Evolutionary conservation across 208 protist genomes (phyloP).

Genomic region (Wallacemonas rigidus): DNA sequence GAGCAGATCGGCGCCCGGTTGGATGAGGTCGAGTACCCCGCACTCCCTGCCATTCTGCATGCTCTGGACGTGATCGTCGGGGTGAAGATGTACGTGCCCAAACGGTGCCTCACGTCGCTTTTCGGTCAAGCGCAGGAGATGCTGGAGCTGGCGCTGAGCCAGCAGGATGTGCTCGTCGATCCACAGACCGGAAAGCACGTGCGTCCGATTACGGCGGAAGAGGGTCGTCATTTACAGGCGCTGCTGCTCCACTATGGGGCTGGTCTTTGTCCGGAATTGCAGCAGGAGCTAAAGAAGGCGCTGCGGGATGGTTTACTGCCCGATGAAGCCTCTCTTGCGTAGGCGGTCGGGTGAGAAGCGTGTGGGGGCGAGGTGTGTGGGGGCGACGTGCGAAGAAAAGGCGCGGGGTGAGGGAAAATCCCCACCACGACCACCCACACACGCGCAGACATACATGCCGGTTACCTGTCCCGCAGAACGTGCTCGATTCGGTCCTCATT

Average conservation of each 20-base stretch:
- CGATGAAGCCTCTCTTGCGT: constrained; percentile 73
- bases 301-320: constrained; percentile 81
- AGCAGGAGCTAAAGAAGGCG: constrained; percentile 56
- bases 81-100: constrained; percentile 89
- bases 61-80: constrained; percentile 82
- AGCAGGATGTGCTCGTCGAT: constrained; percentile 74
- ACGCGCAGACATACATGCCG: no score
- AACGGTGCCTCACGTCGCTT: constrained; percentile 71
- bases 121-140: constrained; percentile 76
- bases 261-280: constrained; percentile 68
- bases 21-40: constrained; percentile 78
- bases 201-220: constrained; percentile 78
- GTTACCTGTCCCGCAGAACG: no score
- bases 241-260: constrained; percentile 82
- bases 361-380: no score
- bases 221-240: constrained; percentile 83
- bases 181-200: constrained; percentile 65
- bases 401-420: constrained; percentile 4
- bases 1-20: constrained; percentile 81
- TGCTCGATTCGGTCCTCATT: no score
- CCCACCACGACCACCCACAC: not conserved
- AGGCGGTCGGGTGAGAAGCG: no score
- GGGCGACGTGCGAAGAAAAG: not conserved
- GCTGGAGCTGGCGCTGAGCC: constrained; percentile 70
- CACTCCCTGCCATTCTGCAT: constrained; percentile 58